A percentile compares a stretch with the other conserved stretches of the same genome.
Conservation (phyloP, 345 rosid genomes). For the Sisymbrium irio region DNA sequence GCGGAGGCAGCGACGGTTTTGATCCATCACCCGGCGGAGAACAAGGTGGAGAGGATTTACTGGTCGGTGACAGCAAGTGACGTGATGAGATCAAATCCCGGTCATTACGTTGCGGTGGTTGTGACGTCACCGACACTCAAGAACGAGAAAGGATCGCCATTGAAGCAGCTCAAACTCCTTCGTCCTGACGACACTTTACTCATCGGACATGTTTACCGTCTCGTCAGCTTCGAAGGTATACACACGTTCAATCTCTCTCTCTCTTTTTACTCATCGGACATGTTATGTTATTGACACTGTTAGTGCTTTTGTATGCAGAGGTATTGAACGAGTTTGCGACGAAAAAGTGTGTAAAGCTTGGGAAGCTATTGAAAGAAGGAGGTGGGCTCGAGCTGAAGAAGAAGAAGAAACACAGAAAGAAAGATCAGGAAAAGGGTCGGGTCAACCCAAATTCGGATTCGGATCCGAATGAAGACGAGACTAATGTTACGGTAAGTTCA, state of each 20-base stretch:
- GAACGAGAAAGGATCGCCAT: conserved; percentile 45
- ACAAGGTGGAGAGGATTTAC: conserved; percentile 66
- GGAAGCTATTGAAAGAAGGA: conserved; percentile 59
- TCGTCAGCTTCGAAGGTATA: conserved; percentile 75
- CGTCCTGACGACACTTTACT: conserved; percentile 68
- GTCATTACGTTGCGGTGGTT: conserved; percentile 78
- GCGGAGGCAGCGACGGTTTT: conserved; percentile 79
- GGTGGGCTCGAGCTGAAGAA: conserved; percentile 43
- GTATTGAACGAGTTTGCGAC: conserved; percentile 71
- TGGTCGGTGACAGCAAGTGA: conserved; percentile 71
- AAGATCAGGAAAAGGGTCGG: conserved; percentile 22
- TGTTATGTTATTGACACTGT: neutral
- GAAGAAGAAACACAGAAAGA: conserved; percentile 20
- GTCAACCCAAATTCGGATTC: conserved; percentile 26
- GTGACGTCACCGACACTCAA: conserved; percentile 44
- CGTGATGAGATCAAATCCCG: conserved; percentile 73
- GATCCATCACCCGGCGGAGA: conserved; percentile 70
- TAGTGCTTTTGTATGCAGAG: conserved; percentile 35
- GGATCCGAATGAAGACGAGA: neutral
- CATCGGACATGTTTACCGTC: conserved; percentile 73
- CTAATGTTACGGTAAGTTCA: conserved; percentile 15
- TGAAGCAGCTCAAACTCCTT: conserved; percentile 82
- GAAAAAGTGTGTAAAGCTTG: conserved; percentile 72
- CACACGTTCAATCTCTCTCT: neutral
- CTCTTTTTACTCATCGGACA: neutral